Base-by-base conservation (phyloP, 2,329 filamentous ascomycete species). In the Cyphellophora attinorum region DNA sequence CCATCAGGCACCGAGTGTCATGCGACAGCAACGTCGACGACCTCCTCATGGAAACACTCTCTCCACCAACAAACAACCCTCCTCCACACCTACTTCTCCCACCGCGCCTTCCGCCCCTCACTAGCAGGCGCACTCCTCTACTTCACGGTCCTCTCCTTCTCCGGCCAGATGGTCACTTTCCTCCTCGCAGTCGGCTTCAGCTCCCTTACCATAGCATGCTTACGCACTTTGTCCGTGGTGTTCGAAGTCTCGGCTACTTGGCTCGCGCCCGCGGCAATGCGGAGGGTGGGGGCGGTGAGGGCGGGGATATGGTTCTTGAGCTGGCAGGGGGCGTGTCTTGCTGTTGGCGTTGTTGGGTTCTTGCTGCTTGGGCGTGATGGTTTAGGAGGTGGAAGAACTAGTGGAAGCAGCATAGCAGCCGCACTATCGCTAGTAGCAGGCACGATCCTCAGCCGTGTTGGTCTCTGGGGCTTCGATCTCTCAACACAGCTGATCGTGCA, bases 271-370 rank as follows among this genome's bases (percentile, higher is more conserved):
- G 49, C 58, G 11, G 55, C 68, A 4, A 68, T 74, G 51, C 53
- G 55, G 2, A 57, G 55, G 25, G 68, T 79, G 25, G 74, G 76
- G 0, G 59, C 68, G 1, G 61, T 83, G 5, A 62, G 82, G n/a
- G 67, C 71, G 0, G 82, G 81, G 0, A 63, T 85, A 3, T 86
- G 82, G 82, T 76, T 74, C 42, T 51, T 79, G 6, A 76, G 70
- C 36, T 82, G 76, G 72, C 79, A 85, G 50, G 61, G 79, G n/a
- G 37, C 61, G 3, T 76, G 68, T 45, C 57, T 78, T 4, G 60
- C 59, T 2, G 59, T 52, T 0, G 71, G 64, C 0, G 53, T 67
- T 3, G 46, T 51, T 2, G 52, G 62, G 12, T 72, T 72, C 45
- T 8, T 8, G 8, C 21, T 25, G 8, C n/a, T n/a, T n/a, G n/a